Evolutionary conservation across 2,329 filamentous ascomycete genomes (phyloP).

Genomic region (Fusarium torulosum): DNA sequence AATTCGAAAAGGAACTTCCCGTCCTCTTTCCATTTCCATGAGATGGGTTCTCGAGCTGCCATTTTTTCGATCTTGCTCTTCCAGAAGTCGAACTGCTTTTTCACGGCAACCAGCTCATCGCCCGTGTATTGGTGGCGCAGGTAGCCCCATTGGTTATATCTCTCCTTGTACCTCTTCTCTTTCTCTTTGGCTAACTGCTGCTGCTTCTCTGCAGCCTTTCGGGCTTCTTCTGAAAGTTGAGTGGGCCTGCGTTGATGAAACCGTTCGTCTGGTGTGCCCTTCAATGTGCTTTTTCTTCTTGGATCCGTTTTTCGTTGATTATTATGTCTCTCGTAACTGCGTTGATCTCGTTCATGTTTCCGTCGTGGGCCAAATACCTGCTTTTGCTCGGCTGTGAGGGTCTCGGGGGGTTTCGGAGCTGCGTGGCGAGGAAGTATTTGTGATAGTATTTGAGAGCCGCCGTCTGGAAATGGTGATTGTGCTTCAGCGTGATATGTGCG

Average conservation of each 20-base stretch:
- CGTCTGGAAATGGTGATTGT: neutral
- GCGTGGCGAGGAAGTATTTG: conserved; percentile 32
- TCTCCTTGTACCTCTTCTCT: conserved; percentile 18
- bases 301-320: neutral
- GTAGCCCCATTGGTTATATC: conserved; percentile 51
- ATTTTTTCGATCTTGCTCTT: conserved; percentile 47
- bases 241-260: conserved; percentile 6
- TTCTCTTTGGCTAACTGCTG: conserved; percentile 3
- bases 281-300: neutral
- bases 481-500: conserved; percentile 29
- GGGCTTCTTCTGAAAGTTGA: neutral
- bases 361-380: neutral
- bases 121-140: conserved; percentile 47
- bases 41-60: conserved; percentile 26
- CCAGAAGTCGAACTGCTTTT: conserved; percentile 49
- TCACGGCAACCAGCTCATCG: conserved; percentile 40
- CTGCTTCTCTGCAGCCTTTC: conserved; percentile 12
- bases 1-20: conserved; percentile 51
- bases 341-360: neutral
- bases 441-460: conserved; percentile 30
- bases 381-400: neutral
- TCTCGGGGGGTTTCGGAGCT: conserved; percentile 15
- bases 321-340: neutral
- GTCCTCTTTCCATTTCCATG: conserved; percentile 47
- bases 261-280: neutral